Evolutionary conservation across 2,329 filamentous ascomycete species (phyloP).

Genomic region (Diaporthe citri): DNA sequence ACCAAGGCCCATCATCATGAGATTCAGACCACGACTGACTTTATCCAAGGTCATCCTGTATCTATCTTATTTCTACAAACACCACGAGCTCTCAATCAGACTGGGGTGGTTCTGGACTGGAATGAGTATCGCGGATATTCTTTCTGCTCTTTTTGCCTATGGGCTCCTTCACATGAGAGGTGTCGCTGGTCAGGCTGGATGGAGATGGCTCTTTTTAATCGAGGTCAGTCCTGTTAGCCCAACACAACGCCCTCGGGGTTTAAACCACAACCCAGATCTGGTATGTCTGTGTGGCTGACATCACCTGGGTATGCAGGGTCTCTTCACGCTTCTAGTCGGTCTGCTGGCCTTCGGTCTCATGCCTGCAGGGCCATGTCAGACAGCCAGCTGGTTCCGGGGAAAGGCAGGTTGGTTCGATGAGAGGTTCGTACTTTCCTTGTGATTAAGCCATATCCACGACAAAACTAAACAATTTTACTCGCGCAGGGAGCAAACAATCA

Average conservation of each 20-base stretch:
- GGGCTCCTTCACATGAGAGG: constrained; percentile 57
- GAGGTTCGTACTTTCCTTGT: constrained; percentile 45
- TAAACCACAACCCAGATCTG: background rate
- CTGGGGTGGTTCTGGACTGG: constrained; percentile 58
- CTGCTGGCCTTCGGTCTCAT: constrained; percentile 67
- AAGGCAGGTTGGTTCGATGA: constrained; percentile 72
- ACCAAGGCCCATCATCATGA: background rate
- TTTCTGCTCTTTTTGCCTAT: constrained; percentile 54
- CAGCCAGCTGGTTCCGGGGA: constrained; percentile 65
- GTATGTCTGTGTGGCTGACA: constrained; percentile 29
- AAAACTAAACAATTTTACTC: background rate
- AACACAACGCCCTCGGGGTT: constrained; percentile 45
- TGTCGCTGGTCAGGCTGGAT: constrained; percentile 51
- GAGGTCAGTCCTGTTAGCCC: constrained; percentile 56
- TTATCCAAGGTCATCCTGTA: constrained; percentile 52
- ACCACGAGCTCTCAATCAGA: constrained; percentile 54
- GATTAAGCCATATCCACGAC: background rate
- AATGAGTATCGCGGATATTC: constrained; percentile 55
- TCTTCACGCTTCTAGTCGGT: constrained; percentile 61
- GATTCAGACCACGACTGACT: background rate
- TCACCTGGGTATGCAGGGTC: constrained; percentile 45
- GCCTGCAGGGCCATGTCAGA: constrained; percentile 65
- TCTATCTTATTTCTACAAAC: constrained; percentile 60
- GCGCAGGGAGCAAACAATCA: constrained; percentile 66
- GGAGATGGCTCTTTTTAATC: constrained; percentile 68